Evolutionary conservation across 257 asterid species (phyloP).

Genomic region (Misopates orontium): DNA sequence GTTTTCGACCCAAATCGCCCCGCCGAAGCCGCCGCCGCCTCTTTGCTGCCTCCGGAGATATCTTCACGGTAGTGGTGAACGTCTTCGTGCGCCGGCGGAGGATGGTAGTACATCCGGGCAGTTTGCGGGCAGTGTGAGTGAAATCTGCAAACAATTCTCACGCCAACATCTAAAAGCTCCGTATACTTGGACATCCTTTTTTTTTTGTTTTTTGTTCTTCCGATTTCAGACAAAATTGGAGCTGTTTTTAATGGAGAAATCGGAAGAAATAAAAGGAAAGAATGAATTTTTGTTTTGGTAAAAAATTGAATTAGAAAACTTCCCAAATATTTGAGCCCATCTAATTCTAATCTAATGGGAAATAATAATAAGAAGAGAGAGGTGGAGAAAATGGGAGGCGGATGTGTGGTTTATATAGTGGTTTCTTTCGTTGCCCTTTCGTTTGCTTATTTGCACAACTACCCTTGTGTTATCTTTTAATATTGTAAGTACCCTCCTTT

Average conservation of each 20-base stretch:
- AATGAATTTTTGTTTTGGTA: no score
- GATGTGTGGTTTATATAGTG: conserved; percentile 15
- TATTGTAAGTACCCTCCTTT: no score
- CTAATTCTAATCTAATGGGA: no score
- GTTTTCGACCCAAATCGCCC: conserved; percentile 21
- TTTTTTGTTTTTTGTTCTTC: no score
- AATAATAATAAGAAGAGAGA: no score
- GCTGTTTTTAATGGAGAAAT: background rate
- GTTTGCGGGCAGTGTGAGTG: conserved; percentile 77
- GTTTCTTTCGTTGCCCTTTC: background rate
- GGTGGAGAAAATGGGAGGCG: no score
- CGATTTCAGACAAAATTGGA: background rate
- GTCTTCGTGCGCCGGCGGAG: conserved; percentile 36
- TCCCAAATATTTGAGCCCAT: conserved; percentile 5
- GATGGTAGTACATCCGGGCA: conserved; percentile 71
- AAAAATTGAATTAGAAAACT: background rate
- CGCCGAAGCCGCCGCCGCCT: conserved; percentile 8
- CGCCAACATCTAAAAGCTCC: conserved; percentile 52
- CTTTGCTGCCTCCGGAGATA: background rate
- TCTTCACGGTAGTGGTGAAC: background rate
- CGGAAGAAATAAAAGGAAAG: background rate
- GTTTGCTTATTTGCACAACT: background rate
- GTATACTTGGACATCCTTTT: conserved; percentile 42
- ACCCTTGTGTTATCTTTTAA: no score
- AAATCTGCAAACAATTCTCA: conserved; percentile 48